Evolutionary conservation across 116 monocot species (phyloP).

Genomic region (Dioscorea cayenensis): DNA sequence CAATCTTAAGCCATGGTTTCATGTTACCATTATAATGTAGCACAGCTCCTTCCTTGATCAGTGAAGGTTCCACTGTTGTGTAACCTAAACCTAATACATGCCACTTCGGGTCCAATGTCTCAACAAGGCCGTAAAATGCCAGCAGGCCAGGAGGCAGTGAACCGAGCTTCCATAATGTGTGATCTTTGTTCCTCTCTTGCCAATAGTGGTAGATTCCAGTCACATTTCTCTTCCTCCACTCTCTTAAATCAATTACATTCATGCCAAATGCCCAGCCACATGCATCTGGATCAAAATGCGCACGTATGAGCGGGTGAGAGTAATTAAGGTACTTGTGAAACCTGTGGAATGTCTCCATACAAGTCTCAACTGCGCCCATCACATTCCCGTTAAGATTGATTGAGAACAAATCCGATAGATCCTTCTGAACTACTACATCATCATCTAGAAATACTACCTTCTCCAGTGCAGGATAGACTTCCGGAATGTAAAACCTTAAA

Average conservation of each 20-base stretch:
- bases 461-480: constrained; percentile 52
- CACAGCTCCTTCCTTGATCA: constrained; percentile 43
- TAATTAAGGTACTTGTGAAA: constrained; percentile 72
- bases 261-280: constrained; percentile 87
- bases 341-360: constrained; percentile 78
- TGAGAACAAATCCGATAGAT: constrained; percentile 44
- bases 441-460: constrained; percentile 75
- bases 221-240: constrained; percentile 53
- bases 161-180: constrained; percentile 65
- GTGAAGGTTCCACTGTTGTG: constrained; percentile 37
- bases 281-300: constrained; percentile 60
- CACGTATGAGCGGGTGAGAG: constrained; percentile 53
- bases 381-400: constrained; percentile 57
- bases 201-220: constrained; percentile 75
- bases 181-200: constrained; percentile 64
- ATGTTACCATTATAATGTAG: constrained; percentile 73
- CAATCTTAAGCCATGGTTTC: constrained; percentile 85
- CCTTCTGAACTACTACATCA: constrained; percentile 68
- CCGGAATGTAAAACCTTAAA: constrained; percentile 71
- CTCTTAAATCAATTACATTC: constrained; percentile 60
- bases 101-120: constrained; percentile 59
- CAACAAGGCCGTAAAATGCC: constrained; percentile 57
- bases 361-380: constrained; percentile 72
- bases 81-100: constrained; percentile 70
- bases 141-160: constrained; percentile 65